These are phyloP conservation scores for Fusarium neocosmosporiellum DNA, from an alignment of 2,329 filamentous ascomycete species.

Conservation along the genomic window DNA sequence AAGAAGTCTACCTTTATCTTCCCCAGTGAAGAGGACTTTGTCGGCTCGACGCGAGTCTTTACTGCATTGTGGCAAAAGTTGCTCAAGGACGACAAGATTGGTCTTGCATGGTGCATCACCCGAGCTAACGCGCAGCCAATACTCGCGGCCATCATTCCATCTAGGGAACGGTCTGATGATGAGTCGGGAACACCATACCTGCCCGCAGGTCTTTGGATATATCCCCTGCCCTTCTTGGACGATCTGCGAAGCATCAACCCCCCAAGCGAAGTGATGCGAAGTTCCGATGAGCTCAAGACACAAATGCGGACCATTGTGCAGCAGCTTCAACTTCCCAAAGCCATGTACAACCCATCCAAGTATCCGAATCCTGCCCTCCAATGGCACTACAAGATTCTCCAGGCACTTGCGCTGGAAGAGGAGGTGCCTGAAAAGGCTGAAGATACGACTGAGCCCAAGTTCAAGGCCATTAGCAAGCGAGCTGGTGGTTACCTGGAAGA, in stretches of 20 bases:
- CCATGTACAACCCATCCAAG: constrained; percentile 82
- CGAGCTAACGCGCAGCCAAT: constrained; percentile 83
- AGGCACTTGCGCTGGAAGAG: constrained; percentile 91
- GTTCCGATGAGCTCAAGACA: constrained; percentile 79
- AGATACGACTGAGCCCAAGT: constrained; percentile 87
- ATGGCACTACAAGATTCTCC: constrained; percentile 96
- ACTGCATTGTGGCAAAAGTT: constrained; percentile 91
- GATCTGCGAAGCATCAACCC: constrained; percentile 84
- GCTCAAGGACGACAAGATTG: constrained; percentile 81
- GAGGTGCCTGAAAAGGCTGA: constrained; percentile 79
- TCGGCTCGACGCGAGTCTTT: constrained; percentile 94
- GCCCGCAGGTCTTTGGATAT: constrained; percentile 88
- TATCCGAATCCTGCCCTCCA: constrained; percentile 94
- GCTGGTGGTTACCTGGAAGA: constrained; percentile 82
- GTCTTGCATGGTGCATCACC: constrained; percentile 88
- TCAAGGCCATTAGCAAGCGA: constrained; percentile 89
- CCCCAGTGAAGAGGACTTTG: constrained; percentile 87
- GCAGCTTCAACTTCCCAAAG: constrained; percentile 89
- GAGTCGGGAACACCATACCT: constrained; percentile 74
- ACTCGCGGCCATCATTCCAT: constrained; percentile 85
- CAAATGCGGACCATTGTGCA: constrained; percentile 85
- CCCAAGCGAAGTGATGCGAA: constrained; percentile 60
- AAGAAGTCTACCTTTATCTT: constrained; percentile 94
- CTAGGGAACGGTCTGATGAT: constrained; percentile 72
- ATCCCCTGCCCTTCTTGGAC: constrained; percentile 88